Evolutionary conservation across 2,329 filamentous ascomycete genomes (phyloP), one percentile per base, ranked within the genome.

Genomic region (Aphanocladium album): DNA sequence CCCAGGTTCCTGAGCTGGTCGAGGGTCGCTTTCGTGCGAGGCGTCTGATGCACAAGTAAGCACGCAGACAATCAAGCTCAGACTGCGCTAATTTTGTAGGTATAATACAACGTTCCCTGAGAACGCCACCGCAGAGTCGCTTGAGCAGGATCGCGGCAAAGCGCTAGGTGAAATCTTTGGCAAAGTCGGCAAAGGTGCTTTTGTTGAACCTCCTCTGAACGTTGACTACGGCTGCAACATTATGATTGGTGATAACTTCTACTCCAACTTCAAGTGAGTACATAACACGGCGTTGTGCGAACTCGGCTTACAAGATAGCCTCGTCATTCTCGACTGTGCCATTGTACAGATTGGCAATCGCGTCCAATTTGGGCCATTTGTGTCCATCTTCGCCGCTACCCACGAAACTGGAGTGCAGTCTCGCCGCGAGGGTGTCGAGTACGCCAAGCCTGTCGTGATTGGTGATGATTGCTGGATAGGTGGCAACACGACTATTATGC

Each of bases 281-380:
- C 11, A 1, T 33, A 5, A 17, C 1, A 8, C n/a, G n/a, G 5
- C 55, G 62, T 17, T 58, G 17, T 2, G 2, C n/a, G 4, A 19
- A 27, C 53, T 5, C 30, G 35, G 43, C 51, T 57, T 19, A 61
- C 21, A 7, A 14, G 35, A 7, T 39, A 80, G 78, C 62, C 69
- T 81, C 60, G 84, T 85, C 2, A 87, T 92, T 62, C 76, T 92
- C 16, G 90, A 93, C 70, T 91, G 86, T n/a, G 89, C 85, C 64
- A 76, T 84, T 2, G 86, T 93, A 45, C 77, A 72, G 4, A 88
- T 93, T 51, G 90, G 90, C 0, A 80, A 87, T 27, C 82, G 89
- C 30, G 89, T 89, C 1, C 74, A 90, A 64, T 80, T 93, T 59
- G 90, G 88, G 0, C 88, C 90, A 0, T 87, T 86, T 66, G 88